Conservation (phyloP, 139 green algal genomes). For the Micractinium sp. region DNA sequence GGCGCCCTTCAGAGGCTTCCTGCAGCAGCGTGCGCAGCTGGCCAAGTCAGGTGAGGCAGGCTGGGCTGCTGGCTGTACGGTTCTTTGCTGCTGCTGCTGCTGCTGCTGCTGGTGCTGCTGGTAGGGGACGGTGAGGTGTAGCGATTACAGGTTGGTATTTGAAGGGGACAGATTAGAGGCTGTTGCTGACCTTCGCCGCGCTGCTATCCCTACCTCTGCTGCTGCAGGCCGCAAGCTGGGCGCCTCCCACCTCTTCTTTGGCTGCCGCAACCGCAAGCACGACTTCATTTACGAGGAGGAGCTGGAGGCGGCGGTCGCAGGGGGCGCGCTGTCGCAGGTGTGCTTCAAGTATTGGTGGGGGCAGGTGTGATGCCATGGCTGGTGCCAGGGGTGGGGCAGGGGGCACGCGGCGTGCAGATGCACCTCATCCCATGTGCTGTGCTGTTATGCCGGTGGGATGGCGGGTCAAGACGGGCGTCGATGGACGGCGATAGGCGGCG, state of each 20-base stretch:
- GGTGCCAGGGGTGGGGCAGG: not conserved
- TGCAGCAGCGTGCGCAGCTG: constrained; percentile 81
- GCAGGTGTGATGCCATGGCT: no score
- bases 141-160: no score
- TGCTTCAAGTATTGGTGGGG: not conserved
- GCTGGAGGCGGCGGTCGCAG: constrained; percentile 58
- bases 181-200: not conserved
- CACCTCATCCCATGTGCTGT: no score
- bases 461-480: no score
- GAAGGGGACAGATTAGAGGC: no score
- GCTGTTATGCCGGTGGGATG: not conserved
- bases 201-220: not conserved
- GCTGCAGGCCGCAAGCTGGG: constrained; percentile 56
- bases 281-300: constrained; percentile 93
- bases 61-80: no score
- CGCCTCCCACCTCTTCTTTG: constrained; percentile 88
- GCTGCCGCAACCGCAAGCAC: constrained; percentile 75
- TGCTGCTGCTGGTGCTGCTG: not conserved
- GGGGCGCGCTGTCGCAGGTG: constrained; percentile 66
- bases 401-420: not conserved
- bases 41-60: constrained; percentile 3
- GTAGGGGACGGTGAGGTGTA: not conserved
- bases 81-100: not conserved
- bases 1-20: constrained; percentile 96
- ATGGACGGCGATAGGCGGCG: no score